A percentile compares a stretch with the other conserved stretches of the same genome.
These are phyloP conservation scores for Crucihimalaya himalaica DNA, from an alignment of 345 rosid species.

Conservation along the genomic window DNA sequence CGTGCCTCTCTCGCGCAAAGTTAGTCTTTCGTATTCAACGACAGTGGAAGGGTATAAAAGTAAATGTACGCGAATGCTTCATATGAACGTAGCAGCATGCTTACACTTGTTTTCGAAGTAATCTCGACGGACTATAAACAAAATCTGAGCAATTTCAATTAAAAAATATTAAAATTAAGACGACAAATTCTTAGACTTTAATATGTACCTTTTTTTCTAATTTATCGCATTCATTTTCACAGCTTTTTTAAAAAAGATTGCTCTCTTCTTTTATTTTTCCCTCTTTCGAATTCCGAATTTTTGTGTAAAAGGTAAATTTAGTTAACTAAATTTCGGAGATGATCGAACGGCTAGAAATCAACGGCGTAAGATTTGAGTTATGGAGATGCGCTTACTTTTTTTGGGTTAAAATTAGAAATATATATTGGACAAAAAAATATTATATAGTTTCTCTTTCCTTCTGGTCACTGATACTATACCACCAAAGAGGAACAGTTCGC, in stretches of 20 bases:
- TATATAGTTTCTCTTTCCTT: slow-evolving; percentile 23
- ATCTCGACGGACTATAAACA: slow-evolving; percentile 8
- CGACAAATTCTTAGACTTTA: not conserved
- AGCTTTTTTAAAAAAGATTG: not conserved
- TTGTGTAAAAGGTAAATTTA: not conserved
- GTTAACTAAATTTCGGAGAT: not conserved
- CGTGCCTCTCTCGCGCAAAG: not conserved
- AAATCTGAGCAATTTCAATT: not conserved
- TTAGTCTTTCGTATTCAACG: not conserved
- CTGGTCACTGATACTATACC: slow-evolving; percentile 30
- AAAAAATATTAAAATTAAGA: not conserved
- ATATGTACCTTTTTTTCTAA: not conserved
- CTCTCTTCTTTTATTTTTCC: not conserved
- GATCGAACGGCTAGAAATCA: slow-evolving; percentile 33
- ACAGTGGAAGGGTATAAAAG: slow-evolving; percentile 20
- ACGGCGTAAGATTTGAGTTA: slow-evolving; percentile 26
- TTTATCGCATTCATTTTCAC: not conserved
- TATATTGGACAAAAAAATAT: not conserved
- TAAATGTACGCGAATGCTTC: slow-evolving; percentile 30
- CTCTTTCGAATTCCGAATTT: not conserved
- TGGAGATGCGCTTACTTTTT: slow-evolving; percentile 33
- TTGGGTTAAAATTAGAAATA: slow-evolving; percentile 31
- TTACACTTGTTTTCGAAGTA: slow-evolving; percentile 28
- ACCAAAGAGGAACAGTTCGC: slow-evolving; percentile 24
- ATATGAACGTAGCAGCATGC: slow-evolving; percentile 28